Conservation (phyloP, 805 yeast species). For the Wickerhamomyces ciferrii region DNA sequence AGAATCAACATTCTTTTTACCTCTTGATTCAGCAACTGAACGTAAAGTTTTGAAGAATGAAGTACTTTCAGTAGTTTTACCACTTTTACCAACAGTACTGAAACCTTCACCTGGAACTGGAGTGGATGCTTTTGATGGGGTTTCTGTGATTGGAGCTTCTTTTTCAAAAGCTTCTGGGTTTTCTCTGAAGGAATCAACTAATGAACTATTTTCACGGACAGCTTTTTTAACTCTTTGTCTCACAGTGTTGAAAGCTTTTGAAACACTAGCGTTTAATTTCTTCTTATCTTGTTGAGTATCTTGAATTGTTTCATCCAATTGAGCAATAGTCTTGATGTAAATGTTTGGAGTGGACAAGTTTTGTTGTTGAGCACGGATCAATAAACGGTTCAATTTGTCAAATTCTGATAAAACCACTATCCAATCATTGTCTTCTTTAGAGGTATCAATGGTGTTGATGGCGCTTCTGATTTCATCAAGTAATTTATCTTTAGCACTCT, state of each 20-base stretch:
- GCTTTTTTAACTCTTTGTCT: conserved; percentile 86
- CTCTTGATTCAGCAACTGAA: conserved; percentile 81
- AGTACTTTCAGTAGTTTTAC: conserved; percentile 18
- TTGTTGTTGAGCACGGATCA: conserved; percentile 71
- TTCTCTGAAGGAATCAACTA: conserved; percentile 54
- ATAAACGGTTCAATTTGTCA: conserved; percentile 66
- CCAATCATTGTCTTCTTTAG: conserved; percentile 76
- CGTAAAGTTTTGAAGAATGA: conserved; percentile 67
- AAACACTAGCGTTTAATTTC: conserved; percentile 75
- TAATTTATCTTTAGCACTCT: conserved; percentile 89
- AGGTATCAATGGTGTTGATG: conserved; percentile 63
- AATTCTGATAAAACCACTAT: conserved; percentile 66
- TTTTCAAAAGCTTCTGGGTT: conserved; percentile 72
- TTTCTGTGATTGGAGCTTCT: conserved; percentile 28
- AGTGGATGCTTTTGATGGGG: conserved; percentile 15
- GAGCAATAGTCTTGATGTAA: conserved; percentile 63
- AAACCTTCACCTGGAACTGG: conserved; percentile 23
- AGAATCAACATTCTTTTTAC: conserved; percentile 89
- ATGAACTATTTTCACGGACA: conserved; percentile 59
- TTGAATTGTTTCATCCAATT: conserved; percentile 63
- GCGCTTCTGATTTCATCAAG: conserved; percentile 76
- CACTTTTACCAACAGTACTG: conserved; percentile 29
- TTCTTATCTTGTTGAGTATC: conserved; percentile 50
- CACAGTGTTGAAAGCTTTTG: conserved; percentile 81
- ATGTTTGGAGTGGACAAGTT: conserved; percentile 66